Conservation (phyloP, 2,329 filamentous ascomycete species). For the Laburnicola sp. region DNA sequence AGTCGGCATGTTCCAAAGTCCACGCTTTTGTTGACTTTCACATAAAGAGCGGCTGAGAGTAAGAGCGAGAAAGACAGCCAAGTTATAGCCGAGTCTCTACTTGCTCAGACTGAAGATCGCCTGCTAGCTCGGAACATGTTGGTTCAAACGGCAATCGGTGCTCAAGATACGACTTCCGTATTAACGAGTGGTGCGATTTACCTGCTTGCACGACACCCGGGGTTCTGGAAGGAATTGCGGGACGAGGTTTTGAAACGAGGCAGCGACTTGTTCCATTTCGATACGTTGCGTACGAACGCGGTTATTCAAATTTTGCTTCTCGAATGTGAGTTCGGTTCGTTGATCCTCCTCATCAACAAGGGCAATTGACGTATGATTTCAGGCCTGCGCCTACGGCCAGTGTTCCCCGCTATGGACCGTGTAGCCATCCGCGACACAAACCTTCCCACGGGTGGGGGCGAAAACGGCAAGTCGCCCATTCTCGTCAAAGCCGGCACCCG, state of each 20-base stretch:
- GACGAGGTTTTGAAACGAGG: neutral
- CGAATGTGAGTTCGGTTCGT: neutral
- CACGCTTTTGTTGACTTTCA: slow-evolving; percentile 2
- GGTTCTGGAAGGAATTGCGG: neutral
- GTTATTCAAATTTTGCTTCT: neutral
- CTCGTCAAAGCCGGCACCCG: slow-evolving; percentile 11
- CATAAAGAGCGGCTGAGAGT: neutral
- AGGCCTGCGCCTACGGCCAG: slow-evolving; percentile 18
- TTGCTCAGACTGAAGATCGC: neutral
- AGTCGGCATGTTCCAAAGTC: neutral
- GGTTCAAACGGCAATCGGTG: neutral
- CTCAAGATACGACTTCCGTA: neutral
- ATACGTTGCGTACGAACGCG: neutral
- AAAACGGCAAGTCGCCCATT: slow-evolving; percentile 1
- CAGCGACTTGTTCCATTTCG: neutral
- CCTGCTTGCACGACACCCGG: neutral
- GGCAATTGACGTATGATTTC: neutral
- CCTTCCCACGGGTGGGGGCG: slow-evolving; percentile 17
- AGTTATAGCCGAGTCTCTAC: neutral
- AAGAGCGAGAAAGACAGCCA: neutral
- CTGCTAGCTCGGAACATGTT: neutral
- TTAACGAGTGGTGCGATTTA: neutral
- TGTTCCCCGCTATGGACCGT: slow-evolving; percentile 14
- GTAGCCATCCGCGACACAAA: slow-evolving; percentile 12
- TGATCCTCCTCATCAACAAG: neutral